phyloP scores from a whole-genome alignment of 495 filamentous ascomycete species.

The Cenococcum geophilum region DNA sequence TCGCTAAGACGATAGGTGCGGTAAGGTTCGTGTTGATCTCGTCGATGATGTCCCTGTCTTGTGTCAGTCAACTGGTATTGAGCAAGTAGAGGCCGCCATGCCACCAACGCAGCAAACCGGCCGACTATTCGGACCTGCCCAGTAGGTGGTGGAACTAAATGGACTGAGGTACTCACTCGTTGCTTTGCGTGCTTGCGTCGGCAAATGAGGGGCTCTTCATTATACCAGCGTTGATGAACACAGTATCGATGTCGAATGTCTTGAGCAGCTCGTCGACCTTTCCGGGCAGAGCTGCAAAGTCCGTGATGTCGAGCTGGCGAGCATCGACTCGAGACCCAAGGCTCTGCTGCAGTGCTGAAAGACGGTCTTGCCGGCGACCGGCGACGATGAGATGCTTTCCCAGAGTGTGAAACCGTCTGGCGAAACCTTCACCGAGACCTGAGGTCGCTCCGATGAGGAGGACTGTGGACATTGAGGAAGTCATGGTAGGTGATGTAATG shows the following conservation, averaged over 20 bases:
- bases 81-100: too few relatives aligned
- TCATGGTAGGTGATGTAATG: too few relatives aligned
- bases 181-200: too few relatives aligned
- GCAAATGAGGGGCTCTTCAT: too few relatives aligned
- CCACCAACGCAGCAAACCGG: too few relatives aligned
- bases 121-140: too few relatives aligned
- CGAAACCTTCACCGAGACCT: conserved; percentile 21
- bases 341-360: conserved; percentile 31
- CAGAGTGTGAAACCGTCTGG: conserved; percentile 15
- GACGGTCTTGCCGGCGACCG: conserved; percentile 25
- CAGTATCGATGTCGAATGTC: conserved; percentile 36
- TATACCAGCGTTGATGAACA: conserved; percentile 38
- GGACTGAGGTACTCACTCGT: conserved; percentile 8
- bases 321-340: conserved; percentile 35
- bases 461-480: conserved; percentile 10
- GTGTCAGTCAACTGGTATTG: conserved; percentile 24
- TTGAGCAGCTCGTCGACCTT: conserved; percentile 30
- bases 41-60: conserved; percentile 13
- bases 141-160: conserved; percentile 27
- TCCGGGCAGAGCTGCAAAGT: conserved; percentile 29
- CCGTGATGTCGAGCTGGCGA: conserved; percentile 31
- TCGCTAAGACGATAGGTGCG: conserved; percentile 33
- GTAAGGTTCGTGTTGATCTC: conserved; percentile 37
- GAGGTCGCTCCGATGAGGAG: conserved; percentile 28
- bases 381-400: conserved; percentile 26